Evolutionary conservation across 306 rosid species (phyloP), one percentile per base, ranked within the genome.

Genomic region (Prunus armeniaca): DNA sequence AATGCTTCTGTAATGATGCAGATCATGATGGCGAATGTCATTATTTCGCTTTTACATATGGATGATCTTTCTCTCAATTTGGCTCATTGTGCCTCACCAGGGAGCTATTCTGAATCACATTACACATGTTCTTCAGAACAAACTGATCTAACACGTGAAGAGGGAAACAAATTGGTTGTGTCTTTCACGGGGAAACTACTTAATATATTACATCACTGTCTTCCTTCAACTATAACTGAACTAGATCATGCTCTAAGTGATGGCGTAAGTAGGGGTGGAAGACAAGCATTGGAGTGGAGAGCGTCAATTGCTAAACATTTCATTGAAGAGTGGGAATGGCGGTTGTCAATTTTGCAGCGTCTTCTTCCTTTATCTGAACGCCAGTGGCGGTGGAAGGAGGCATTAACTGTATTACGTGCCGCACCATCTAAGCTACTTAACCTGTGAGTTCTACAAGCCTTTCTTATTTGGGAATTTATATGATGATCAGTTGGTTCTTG

Each of bases 291-390:
- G 32, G 95, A 92, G 81, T 95, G 97, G 98, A 92, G 95, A 83
- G 83, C 91, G 74, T 89, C 97, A 67, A 80, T 84, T 82, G 85
- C 96, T 67, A 88, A 84, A 18, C 88, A 76, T 79, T 95, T 95
- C 86, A 86, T 89, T 79, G 98, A 95, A 89, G 98, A 95, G 84
- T 95, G 97, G 96, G 90, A 92, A 84, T 95, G 98, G 98, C 93
- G 98, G 73, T 84, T 95, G 89, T 92, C 98, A 85, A 92, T 92
- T 85, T 86, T 95, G 82, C 98, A 95, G 87, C 96, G 79, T 83
- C 95, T 95, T 80, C 87, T 95, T 68, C 98, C 98, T 30, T 90
- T 95, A 62, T 85, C 98, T 49, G 98, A 90, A 71, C 93, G 96
- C 20, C 93, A 89, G 77, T 95, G 98, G 98, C 91, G 85, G 82